These are phyloP conservation scores for Tylopilus intermedius DNA, from an alignment of 768 basidiomycete genomes.

Conservation along the genomic window DNA sequence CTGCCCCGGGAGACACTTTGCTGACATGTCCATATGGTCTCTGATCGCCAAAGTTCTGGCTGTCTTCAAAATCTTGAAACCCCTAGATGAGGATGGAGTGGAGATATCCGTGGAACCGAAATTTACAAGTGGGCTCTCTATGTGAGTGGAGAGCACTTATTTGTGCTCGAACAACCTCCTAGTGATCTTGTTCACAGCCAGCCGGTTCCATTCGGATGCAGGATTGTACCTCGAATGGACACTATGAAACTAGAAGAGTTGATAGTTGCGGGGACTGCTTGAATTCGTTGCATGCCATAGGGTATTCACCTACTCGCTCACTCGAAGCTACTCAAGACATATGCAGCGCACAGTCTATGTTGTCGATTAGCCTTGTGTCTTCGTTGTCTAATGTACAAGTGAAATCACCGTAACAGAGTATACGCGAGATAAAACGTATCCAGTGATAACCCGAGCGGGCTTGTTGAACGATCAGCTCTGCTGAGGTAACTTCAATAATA, in stretches of 20 bases:
- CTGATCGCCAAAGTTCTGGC: slow-evolving; percentile 13
- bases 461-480: too few species aligned
- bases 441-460: too few species aligned
- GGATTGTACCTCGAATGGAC: not conserved
- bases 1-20: slow-evolving; percentile 22
- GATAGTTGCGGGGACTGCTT: not conserved
- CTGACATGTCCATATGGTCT: slow-evolving; percentile 17
- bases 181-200: not conserved
- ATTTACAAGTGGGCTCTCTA: slow-evolving; percentile 6
- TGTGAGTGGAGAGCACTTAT: slow-evolving; percentile 5
- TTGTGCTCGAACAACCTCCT: not conserved
- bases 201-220: not conserved
- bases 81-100: not conserved
- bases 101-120: slow-evolving; percentile 15
- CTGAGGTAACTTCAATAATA: too few species aligned
- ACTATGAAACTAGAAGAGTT: not conserved
- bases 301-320: too few species aligned
- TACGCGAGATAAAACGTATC: too few species aligned
- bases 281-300: not conserved
- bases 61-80: not conserved
- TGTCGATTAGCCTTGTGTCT: too few species aligned
- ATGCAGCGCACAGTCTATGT: too few species aligned
- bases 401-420: too few species aligned
- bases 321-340: too few species aligned
- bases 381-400: too few species aligned